Evolutionary conservation across 78 protist species (phyloP).

Genomic region (Dictyostelium purpureum): DNA sequence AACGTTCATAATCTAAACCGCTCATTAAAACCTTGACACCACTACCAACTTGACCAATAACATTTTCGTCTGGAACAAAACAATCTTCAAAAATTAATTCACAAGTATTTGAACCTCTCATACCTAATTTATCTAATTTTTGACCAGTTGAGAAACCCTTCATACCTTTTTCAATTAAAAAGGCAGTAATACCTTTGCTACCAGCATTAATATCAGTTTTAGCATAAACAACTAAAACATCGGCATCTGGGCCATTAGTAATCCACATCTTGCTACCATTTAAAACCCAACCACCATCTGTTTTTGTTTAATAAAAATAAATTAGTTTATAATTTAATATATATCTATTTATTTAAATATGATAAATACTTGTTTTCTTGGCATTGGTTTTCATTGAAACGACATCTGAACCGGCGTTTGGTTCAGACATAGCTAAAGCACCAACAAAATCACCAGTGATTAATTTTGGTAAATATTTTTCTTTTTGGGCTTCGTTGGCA

Average conservation of each 20-base stretch:
- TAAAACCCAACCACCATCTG: constrained; percentile 79
- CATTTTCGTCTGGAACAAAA: constrained; percentile 89
- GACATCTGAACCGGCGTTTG: constrained; percentile 96
- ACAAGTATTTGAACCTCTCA: constrained; percentile 97
- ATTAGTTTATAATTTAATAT: background rate
- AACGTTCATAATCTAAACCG: constrained; percentile 94
- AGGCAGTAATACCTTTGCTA: constrained; percentile 89
- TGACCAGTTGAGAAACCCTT: constrained; percentile 92
- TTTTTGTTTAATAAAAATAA: too few relatives aligned
- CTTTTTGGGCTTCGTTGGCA: constrained; percentile 93
- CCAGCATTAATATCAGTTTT: constrained; percentile 86
- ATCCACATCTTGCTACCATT: constrained; percentile 95
- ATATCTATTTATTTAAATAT: background rate
- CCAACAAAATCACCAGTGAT: constrained; percentile 96
- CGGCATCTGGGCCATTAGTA: constrained; percentile 94
- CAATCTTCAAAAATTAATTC: constrained; percentile 86
- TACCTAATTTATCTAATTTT: constrained; percentile 96
- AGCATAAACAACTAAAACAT: constrained; percentile 93
- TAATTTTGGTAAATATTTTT: constrained; percentile 77
- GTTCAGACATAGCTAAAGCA: constrained; percentile 97
- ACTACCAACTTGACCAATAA: constrained; percentile 83
- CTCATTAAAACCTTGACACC: constrained; percentile 95
- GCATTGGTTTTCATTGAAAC: constrained; percentile 91
- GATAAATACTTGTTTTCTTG: background rate
- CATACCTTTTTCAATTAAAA: constrained; percentile 83